Conservation (phyloP, 129 eudicot genomes). For the Erigeron canadensis region DNA sequence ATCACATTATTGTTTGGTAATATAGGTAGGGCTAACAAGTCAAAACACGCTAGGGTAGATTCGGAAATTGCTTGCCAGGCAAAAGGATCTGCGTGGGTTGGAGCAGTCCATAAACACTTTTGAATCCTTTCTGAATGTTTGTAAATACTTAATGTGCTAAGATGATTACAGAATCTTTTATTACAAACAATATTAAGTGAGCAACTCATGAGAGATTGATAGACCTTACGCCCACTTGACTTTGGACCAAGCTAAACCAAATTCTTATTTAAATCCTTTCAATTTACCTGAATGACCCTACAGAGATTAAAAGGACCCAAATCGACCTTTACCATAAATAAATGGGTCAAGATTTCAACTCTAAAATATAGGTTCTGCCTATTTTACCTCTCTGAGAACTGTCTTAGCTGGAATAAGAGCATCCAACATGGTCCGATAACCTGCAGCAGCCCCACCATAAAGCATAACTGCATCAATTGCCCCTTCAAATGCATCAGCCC, state of each 20-base stretch:
- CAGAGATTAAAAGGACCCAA: neutral
- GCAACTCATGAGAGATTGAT: neutral
- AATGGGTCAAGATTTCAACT: neutral
- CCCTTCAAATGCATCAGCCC: conserved; percentile 94
- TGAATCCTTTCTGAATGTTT: too few relatives aligned
- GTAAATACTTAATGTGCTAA: too few relatives aligned
- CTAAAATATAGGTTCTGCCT: too few relatives aligned
- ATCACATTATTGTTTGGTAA: too few relatives aligned
- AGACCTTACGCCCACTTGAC: neutral
- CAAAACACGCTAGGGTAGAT: too few relatives aligned
- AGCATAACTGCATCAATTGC: conserved; percentile 82
- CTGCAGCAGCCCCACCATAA: conserved; percentile 93
- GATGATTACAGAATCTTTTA: too few relatives aligned
- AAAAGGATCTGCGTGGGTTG: too few relatives aligned
- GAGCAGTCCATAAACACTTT: too few relatives aligned
- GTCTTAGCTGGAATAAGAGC: conserved; percentile 85
- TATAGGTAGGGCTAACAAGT: too few relatives aligned
- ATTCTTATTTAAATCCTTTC: neutral
- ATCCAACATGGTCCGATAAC: conserved; percentile 90
- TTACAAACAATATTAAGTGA: too few relatives aligned
- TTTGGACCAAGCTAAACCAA: neutral
- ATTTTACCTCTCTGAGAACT: conserved; percentile 67
- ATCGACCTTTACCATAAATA: neutral
- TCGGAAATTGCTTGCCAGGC: too few relatives aligned
- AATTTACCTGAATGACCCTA: neutral